phyloP scores from a whole-genome alignment of 768 basidiomycete species.

The Neoboletus magnificus region DNA sequence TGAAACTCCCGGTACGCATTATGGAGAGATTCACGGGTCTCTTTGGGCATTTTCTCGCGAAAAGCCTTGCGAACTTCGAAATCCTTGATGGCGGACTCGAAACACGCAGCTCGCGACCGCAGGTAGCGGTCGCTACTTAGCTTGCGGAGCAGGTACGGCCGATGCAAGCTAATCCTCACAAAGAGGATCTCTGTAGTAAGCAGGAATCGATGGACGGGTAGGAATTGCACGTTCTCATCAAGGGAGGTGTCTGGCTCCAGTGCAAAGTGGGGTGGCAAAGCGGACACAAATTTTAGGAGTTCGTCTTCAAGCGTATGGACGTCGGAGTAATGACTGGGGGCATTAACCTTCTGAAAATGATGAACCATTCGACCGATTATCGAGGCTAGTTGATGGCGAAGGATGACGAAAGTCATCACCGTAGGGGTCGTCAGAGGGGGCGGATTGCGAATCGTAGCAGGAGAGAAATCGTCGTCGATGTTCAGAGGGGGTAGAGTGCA shows the following conservation, averaged over 20 bases:
- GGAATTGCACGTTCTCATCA: slow-evolving; percentile 60
- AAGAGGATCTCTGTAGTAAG: slow-evolving; percentile 88
- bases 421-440: slow-evolving; percentile 70
- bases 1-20: slow-evolving; percentile 87
- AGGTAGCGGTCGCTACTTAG: slow-evolving; percentile 77
- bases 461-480: slow-evolving; percentile 57
- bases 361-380: slow-evolving; percentile 91
- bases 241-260: slow-evolving; percentile 73
- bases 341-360: slow-evolving; percentile 85
- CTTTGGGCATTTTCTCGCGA: slow-evolving; percentile 55
- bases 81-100: slow-evolving; percentile 87
- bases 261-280: slow-evolving; percentile 76
- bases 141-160: slow-evolving; percentile 79
- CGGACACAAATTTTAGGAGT: slow-evolving; percentile 68
- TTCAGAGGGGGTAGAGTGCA: slow-evolving; percentile 78
- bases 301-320: slow-evolving; percentile 82
- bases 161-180: slow-evolving; percentile 78
- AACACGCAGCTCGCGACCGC: slow-evolving; percentile 81
- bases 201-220: slow-evolving; percentile 84
- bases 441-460: slow-evolving; percentile 44
- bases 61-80: slow-evolving; percentile 75
- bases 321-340: slow-evolving; percentile 77
- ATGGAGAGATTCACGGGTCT: slow-evolving; percentile 66
- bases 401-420: slow-evolving; percentile 81
- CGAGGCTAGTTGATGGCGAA: slow-evolving; percentile 75